phyloP scores from a whole-genome alignment of 2,329 filamentous ascomycete genomes.

The Neurospora crassa region DNA sequence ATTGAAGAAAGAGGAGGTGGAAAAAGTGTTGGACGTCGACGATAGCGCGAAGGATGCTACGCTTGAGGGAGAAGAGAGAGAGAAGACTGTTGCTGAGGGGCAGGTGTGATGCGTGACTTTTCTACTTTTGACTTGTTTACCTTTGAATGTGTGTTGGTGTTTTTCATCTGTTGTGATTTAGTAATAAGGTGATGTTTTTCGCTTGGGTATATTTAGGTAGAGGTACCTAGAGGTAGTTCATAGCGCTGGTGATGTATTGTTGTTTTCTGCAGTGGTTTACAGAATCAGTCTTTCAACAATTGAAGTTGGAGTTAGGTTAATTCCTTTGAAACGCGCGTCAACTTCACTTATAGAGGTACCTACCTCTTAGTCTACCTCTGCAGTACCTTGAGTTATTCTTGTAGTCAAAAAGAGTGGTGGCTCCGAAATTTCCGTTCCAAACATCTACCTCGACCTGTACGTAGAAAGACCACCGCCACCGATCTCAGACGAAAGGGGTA shows the following conservation, averaged over 20 bases:
- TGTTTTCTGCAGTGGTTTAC: not conserved
- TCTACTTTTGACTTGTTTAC: not conserved
- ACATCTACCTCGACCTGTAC: not conserved
- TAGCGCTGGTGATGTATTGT: not conserved
- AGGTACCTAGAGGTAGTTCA: not conserved
- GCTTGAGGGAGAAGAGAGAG: slow-evolving; percentile 7
- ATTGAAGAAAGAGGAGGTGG: slow-evolving; percentile 7
- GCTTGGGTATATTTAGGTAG: too few species aligned
- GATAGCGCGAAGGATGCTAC: slow-evolving; percentile 24
- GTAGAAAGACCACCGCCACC: not conserved
- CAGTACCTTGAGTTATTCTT: not conserved
- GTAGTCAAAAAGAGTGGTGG: not conserved
- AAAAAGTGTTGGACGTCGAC: slow-evolving; percentile 23
- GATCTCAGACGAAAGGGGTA: not conserved
- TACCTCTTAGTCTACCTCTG: too few species aligned
- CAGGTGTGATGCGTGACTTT: not conserved
- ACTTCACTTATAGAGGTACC: not conserved
- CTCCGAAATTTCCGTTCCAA: not conserved
- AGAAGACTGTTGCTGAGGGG: slow-evolving; percentile 7
- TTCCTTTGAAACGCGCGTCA: not conserved
- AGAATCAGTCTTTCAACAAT: not conserved
- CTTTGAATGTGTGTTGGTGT: not conserved
- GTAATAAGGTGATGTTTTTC: not conserved
- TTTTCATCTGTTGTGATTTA: not conserved
- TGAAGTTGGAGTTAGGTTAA: not conserved